Base-by-base conservation (phyloP, 257 asterid species). In the Coffea eugenioides region DNA sequence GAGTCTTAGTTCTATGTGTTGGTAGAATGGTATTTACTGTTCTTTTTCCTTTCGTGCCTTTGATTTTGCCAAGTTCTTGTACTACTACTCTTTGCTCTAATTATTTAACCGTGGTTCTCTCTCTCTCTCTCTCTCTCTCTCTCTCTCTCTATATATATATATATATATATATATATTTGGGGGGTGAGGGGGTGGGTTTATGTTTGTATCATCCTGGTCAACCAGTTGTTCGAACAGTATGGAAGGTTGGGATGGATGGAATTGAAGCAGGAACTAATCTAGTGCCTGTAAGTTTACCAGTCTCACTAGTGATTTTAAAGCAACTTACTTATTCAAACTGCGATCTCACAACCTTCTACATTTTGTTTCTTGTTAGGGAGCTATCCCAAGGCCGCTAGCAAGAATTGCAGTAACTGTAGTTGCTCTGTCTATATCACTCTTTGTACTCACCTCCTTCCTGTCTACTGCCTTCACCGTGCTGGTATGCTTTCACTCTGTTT, bases 211-310 rank as follows among this genome's bases (percentile, higher is more conserved):
- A 39, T 39, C 43, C 43, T 70, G 45, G 72, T 61, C n/a, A 34
- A 64, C 80, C 80, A 95, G 99, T 86, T 83, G 66, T 88, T 83
- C 93, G 87, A 85, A 94, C 95, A 15, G 91, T 74, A 61, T 91
- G 90, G 94, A 96, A 84, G 79, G 90, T 92, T 74, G 98, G 97
- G 77, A 96, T 87, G 87, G 95, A 93, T 86, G 97, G 97, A 75
- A 76, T 94, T 83, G 99, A 94, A 83, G 97, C 92, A n/a, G 99
- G 98, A 88, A 88, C 97, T 43, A 87, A 80, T 83, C 79, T 96
- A 83, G 97, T 96, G 80, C 97, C 99, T 49, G 99, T 96, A 86
- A 90, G 97, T 84, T 51, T 69, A 43, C 23, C 2, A 21, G 14
- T 21, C 74, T 52, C 41, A 7, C 41, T 11, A 31, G 20, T 46